Base-by-base conservation (phyloP, 345 rosid species). In the Passiflora organensis region DNA sequence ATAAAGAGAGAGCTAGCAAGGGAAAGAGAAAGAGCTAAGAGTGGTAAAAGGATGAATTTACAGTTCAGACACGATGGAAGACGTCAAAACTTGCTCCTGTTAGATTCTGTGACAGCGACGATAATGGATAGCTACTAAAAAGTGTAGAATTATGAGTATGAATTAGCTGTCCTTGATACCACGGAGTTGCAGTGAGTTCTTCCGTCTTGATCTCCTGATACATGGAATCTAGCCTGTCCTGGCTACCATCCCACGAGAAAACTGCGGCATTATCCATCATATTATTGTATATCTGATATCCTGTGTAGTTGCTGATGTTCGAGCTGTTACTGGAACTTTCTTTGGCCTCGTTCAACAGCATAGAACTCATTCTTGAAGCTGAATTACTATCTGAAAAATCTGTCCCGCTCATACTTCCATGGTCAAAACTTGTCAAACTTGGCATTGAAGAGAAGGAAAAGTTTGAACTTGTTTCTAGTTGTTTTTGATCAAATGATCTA, bases 41-140 rank as follows among this genome's bases (percentile, higher is more conserved):
- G n/a, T n/a, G n/a, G n/a, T n/a, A n/a, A n/a, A n/a, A n/a, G 6
- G 41, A 54, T 36, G 66, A 56, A 75, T 65, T 60, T 76, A 73
- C 78, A 58, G 62, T 67, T 79, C 59, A 77, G 38, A 82, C 63
- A 36, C 61, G 82, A 38, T 77, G 80, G 70, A 75, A 77, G 66
- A 65, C 68, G 65, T 77, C 82, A 48, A 79, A 79, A 65, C 62
- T 67, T 9, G 62, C 66, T 47, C 32, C 78, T 42, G 82, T 65
- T 75, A 75, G 69, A 77, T 74, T 84, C 48, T 79, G 79, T 52
- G 87, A 82, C 6, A 79, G 68, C 17, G 77, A 82, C 45, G 80
- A 68, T 62, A 82, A 55, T 6, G 70, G 84, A 68, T 59, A 79
- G 76, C 76, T 77, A 72, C 65, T 42, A 76, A 77, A 76, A 63